Evolutionary conservation across 768 basidiomycete species (phyloP), one percentile per base, ranked within the genome.

Genomic region (Collybiopsis confluens): DNA sequence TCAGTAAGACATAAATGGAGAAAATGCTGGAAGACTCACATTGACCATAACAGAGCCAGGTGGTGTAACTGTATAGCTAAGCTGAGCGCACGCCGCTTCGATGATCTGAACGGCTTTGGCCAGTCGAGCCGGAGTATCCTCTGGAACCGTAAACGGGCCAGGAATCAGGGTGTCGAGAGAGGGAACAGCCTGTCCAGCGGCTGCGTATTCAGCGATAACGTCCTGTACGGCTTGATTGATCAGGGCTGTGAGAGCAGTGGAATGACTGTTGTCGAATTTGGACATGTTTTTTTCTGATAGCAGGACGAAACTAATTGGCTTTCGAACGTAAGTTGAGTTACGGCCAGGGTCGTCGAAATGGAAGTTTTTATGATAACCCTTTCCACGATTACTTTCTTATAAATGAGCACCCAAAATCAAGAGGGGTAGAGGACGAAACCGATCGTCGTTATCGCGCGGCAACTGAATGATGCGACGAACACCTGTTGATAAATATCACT

Each of bases 11-110:
- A 28, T n/a, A 7, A 28, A 43, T 27, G 16, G 20, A 35, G 26
- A n/a, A 28, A 21, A 15, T n/a, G 20, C 7, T 21, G 21, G 21
- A 30, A 10, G 24, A 60, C 67, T 35, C 43, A 69, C 67, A 53
- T 68, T 71, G 28, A 67, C 56, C n/a, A 70, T 54, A 7, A 62
- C 64, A 53, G 68, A 64, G 24, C 59, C 63, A 2, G 70, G 71
- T 18, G 66, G 62, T 1, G 68, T 65, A 13, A 69, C 61, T 4
- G 64, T 65, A 6, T 55, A 59, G 45, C 63, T 65, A 21, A 72
- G 54, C 51, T 70, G 70, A 24, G 66, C 68, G 47, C 69, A 70
- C 7, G 70, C 70, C 4, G 63, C 69, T 56, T 70, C 69, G 13
- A 72, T 65, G 3, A 57, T 65, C 35, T 66, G 63, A 23, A 72